phyloP scores from a whole-genome alignment of 768 basidiomycete species.

The Megacollybia marginata region DNA sequence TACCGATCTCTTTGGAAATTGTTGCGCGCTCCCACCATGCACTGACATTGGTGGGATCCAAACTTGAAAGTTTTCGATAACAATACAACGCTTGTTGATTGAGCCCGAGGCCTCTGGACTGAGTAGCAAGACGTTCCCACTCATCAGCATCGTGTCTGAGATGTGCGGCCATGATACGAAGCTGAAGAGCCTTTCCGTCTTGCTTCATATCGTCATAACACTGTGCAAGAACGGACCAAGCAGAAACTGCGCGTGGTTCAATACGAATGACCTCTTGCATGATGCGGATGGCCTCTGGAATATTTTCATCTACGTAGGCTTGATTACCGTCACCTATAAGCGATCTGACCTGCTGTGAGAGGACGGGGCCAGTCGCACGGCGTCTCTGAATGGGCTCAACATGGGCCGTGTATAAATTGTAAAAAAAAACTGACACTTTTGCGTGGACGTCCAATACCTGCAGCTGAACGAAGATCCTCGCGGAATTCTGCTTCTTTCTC shows the following conservation, averaged over 20 bases:
- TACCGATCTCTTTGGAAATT: conserved; percentile 69
- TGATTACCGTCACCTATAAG: conserved; percentile 85
- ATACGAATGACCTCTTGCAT: conserved; percentile 93
- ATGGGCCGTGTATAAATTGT: background rate
- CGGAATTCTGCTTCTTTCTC: conserved; percentile 64
- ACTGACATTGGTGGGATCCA: conserved; percentile 76
- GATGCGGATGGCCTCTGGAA: conserved; percentile 61
- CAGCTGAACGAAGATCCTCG: conserved; percentile 67
- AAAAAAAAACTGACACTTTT: conserved; percentile 32
- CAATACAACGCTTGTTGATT: conserved; percentile 90
- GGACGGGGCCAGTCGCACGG: conserved; percentile 37
- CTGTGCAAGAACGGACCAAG: conserved; percentile 85
- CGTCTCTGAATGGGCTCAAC: conserved; percentile 27
- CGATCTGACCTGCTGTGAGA: conserved; percentile 65
- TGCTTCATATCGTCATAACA: conserved; percentile 74
- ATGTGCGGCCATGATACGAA: conserved; percentile 88
- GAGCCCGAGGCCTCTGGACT: conserved; percentile 69
- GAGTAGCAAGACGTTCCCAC: conserved; percentile 75
- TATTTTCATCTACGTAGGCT: conserved; percentile 69
- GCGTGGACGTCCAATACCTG: conserved; percentile 57
- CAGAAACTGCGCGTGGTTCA: conserved; percentile 75
- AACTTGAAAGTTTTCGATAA: conserved; percentile 71
- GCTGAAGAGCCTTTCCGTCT: conserved; percentile 64
- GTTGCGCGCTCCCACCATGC: conserved; percentile 87
- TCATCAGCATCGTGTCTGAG: conserved; percentile 76